Evolutionary conservation across 768 basidiomycete genomes (phyloP), one percentile per base, ranked within the genome.

Genomic region (Dioszegia crocea): DNA sequence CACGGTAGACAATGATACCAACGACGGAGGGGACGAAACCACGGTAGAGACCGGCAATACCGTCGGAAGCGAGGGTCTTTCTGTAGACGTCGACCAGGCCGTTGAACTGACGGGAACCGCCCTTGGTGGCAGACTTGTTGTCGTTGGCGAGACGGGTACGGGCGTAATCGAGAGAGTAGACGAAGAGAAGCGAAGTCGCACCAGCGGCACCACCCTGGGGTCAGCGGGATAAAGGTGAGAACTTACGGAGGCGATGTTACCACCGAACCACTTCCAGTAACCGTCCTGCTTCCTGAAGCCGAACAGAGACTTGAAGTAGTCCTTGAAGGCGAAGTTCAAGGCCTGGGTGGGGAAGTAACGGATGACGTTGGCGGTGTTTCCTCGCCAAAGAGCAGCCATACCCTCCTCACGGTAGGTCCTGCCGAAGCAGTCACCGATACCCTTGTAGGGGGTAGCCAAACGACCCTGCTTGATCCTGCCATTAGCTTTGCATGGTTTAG

Each of bases 301-400:
- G 80, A 99, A 98, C 56, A 98, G 77, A 29, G 93, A 92, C 84
- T 99, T 68, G 40, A 85, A 91, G 71, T 70, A 96, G 89, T 80
- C 79, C 74, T 80, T 98, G 88, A 97, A 98, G 78, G 94, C 94
- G 75, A 99, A 98, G 89, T 99, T 99, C 73, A 98, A 81, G 39
- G 96, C 96, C 80, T 99, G 94, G 58, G 96, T 99, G 52, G 96
- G 96, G 91, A 99, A 99, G 88, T 99, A 99, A 79, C 96, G 93
- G 82, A 99, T 96, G 81, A 99, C 96, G 82, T 99, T 99, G 85
- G 96, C 94, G 59, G 94, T 98, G 86, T 99, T 99, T 80, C 96
- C 96, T 82, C 96, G 83, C 96, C 96, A 98, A 76, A 99, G 83
- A 21, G 96, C 88, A 63, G 91, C 83, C 53, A 96, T 81, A 79